Percentiles rank a stretch among this genome's conserved stretches.
Conservation (phyloP, 352 stramenopile species). For the Phytophthora nicotianae region DNA sequence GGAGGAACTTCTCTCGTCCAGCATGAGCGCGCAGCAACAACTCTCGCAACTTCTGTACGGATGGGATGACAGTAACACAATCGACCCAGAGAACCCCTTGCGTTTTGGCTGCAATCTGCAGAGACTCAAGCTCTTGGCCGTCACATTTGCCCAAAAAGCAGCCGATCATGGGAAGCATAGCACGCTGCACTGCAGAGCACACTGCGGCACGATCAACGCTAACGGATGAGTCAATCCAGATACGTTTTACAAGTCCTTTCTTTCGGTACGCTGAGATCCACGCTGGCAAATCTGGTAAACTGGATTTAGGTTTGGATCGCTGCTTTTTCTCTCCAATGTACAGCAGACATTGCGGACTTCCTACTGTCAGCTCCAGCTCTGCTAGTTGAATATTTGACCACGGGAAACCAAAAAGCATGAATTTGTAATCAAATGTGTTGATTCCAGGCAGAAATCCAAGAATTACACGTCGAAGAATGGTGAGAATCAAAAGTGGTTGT, state of each 20-base stretch:
- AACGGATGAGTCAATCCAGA: constrained; percentile 25
- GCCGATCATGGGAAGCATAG: constrained; percentile 30
- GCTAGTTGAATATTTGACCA: constrained; percentile 30
- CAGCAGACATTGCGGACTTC: constrained; percentile 23
- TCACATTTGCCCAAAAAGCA: constrained; percentile 36
- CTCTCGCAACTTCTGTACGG: constrained; percentile 18
- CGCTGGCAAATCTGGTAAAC: constrained; percentile 21
- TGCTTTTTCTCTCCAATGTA: constrained; percentile 5
- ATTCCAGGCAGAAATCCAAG: constrained; percentile 17
- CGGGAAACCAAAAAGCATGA: constrained; percentile 54
- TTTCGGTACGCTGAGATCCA: constrained; percentile 23
- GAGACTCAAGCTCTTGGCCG: constrained; percentile 8
- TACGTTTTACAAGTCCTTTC: constrained; percentile 20
- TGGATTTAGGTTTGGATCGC: constrained; percentile 3
- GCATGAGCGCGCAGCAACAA: constrained; percentile 29
- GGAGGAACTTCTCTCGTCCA: constrained; percentile 33
- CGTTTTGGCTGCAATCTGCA: constrained; percentile 22
- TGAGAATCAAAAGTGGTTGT: constrained; percentile 30
- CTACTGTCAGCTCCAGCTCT: constrained; percentile 41
- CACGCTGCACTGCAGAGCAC: constrained; percentile 4
- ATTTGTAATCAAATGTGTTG: constrained; percentile 29
- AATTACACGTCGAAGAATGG: constrained; percentile 31
- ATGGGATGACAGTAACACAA: constrained; percentile 6
- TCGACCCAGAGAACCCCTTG: constrained; percentile 42
- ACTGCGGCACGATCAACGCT: background rate